These are phyloP conservation scores for Curvularia hawaiiensis DNA, from an alignment of 2,329 filamentous ascomycete species.

Conservation along the genomic window DNA sequence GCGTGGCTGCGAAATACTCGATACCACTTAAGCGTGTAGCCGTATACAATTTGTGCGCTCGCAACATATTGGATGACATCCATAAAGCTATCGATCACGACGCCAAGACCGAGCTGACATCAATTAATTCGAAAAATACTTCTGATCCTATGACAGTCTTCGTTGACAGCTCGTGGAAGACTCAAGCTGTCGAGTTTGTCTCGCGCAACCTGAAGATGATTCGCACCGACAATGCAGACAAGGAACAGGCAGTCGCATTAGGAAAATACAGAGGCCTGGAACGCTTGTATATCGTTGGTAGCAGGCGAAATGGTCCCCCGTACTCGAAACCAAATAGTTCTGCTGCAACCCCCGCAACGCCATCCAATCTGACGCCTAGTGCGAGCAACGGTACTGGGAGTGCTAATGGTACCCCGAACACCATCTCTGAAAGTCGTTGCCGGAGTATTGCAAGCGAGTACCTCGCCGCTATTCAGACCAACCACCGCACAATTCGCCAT, in stretches of 20 bases:
- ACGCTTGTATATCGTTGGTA: constrained; percentile 58
- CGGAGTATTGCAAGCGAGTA: constrained; percentile 52
- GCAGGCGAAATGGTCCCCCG: constrained; percentile 29
- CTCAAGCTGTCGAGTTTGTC: constrained; percentile 26
- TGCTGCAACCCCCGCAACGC: constrained; percentile 37
- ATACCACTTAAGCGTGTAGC: constrained; percentile 57
- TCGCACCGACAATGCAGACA: constrained; percentile 56
- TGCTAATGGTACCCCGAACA: constrained; percentile 28
- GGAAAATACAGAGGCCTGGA: constrained; percentile 53
- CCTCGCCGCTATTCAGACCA: constrained; percentile 56
- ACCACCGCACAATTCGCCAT: constrained; percentile 59
- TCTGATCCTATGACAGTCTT: constrained; percentile 57
- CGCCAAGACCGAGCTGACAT: constrained; percentile 55
- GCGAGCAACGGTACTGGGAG: constrained; percentile 25
- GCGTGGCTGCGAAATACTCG: constrained; percentile 53
- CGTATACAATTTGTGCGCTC: constrained; percentile 64
- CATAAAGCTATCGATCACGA: constrained; percentile 51
- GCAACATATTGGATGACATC: constrained; percentile 54
- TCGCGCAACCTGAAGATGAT: constrained; percentile 54
- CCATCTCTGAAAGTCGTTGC: constrained; percentile 30
- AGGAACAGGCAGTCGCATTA: constrained; percentile 52
- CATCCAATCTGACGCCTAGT: constrained; percentile 31
- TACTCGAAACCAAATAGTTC: constrained; percentile 34
- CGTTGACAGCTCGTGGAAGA: constrained; percentile 61
- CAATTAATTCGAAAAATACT: constrained; percentile 59